Evolutionary conservation across 495 filamentous ascomycete genomes (phyloP).

Genomic region (Penicillium ochrochloron): DNA sequence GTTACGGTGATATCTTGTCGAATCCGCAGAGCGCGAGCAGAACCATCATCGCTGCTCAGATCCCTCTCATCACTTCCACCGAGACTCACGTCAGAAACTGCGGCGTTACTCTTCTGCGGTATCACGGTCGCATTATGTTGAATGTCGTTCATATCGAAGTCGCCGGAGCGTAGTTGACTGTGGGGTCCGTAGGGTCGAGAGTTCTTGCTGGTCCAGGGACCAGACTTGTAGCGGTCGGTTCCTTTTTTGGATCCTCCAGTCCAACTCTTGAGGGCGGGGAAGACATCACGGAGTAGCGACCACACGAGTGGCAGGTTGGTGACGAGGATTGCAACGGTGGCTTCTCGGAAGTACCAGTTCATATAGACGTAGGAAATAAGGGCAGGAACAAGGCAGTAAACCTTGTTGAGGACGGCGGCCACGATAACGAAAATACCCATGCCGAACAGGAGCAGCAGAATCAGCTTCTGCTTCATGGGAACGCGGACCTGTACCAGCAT

Average conservation of each 20-base stretch:
- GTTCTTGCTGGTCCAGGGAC: slow-evolving; percentile 44
- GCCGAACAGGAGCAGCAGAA: slow-evolving; percentile 55
- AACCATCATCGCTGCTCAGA: slow-evolving; percentile 46
- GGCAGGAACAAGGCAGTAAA: slow-evolving; percentile 63
- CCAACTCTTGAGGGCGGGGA: slow-evolving; percentile 57
- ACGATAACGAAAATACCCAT: slow-evolving; percentile 73
- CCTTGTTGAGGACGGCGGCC: slow-evolving; percentile 66
- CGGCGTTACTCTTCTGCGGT: slow-evolving; percentile 32
- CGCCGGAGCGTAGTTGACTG: slow-evolving; percentile 40
- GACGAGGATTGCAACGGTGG: slow-evolving; percentile 65
- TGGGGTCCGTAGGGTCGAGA: slow-evolving; percentile 39
- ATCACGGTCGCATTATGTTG: slow-evolving; percentile 33
- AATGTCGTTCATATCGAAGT: slow-evolving; percentile 44
- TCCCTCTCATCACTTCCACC: slow-evolving; percentile 36
- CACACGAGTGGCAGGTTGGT: slow-evolving; percentile 69
- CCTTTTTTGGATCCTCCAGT: slow-evolving; percentile 47
- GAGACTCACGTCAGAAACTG: slow-evolving; percentile 40
- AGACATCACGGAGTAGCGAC: slow-evolving; percentile 63
- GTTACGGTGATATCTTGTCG: slow-evolving; percentile 53
- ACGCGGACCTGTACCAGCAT: slow-evolving; percentile 63
- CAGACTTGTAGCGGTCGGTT: slow-evolving; percentile 45
- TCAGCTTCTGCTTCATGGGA: slow-evolving; percentile 59
- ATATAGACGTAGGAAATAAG: slow-evolving; percentile 61
- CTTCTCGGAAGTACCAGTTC: slow-evolving; percentile 76
- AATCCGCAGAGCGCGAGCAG: slow-evolving; percentile 48